These are phyloP conservation scores for Primulina eburnea DNA, from an alignment of 257 asterid species.

Conservation along the genomic window DNA sequence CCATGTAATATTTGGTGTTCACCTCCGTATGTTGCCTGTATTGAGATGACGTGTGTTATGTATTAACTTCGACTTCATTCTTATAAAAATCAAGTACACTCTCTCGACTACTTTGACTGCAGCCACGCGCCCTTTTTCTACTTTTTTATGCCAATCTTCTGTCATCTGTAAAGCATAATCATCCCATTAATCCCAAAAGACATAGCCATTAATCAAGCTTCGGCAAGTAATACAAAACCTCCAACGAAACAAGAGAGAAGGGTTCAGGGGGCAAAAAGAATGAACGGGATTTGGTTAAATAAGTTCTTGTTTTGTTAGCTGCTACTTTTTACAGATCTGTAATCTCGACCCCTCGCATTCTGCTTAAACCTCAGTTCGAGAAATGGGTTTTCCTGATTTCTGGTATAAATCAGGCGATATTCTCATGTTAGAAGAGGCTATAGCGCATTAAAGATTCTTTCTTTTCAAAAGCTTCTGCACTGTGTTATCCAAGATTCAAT, in stretches of 20 bases:
- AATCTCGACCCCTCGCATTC: conserved; percentile 26
- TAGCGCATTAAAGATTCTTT: conserved; percentile 17
- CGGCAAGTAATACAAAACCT: neutral
- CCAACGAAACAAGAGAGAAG: neutral
- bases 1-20: neutral
- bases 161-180: conserved; percentile 34
- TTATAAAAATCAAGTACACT: neutral
- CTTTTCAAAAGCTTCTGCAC: conserved; percentile 17
- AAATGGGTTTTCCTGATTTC: conserved; percentile 27
- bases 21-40: neutral
- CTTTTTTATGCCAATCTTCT: conserved; percentile 20
- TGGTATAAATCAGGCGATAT: conserved; percentile 13
- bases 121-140: conserved; percentile 14
- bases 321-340: conserved; percentile 39
- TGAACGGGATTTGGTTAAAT: conserved; percentile 7
- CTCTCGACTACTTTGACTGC: conserved; percentile 22
- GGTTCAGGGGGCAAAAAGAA: neutral
- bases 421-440: conserved; percentile 11
- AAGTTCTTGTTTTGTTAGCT: neutral
- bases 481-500: conserved; percentile 20
- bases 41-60: neutral
- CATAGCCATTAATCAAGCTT: conserved; percentile 22
- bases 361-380: conserved; percentile 18
- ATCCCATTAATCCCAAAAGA: conserved; percentile 30
- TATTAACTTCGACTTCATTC: neutral